phyloP scores from a whole-genome alignment of 164 flowering plant species.

The Chimonanthus salicifolius region DNA sequence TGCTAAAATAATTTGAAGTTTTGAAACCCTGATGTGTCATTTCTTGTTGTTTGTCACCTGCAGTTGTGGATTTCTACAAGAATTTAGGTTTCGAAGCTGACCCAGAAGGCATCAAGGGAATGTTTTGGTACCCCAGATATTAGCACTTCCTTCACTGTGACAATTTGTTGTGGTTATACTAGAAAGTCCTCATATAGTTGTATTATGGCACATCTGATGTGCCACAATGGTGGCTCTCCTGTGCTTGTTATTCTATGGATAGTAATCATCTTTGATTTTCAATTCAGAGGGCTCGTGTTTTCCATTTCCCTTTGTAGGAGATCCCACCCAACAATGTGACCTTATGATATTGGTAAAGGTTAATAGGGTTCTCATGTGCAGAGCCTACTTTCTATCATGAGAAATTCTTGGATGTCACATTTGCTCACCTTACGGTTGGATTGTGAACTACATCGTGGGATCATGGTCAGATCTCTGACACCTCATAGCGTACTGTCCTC shows the following conservation, averaged over 20 bases:
- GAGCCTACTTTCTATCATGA: too few relatives aligned
- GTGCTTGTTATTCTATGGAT: slow-evolving; percentile 2
- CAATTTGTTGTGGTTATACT: not conserved
- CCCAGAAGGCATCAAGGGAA: slow-evolving; percentile 96
- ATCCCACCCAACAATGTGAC: too few relatives aligned
- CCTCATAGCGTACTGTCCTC: too few relatives aligned
- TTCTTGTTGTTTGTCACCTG: slow-evolving; percentile 13
- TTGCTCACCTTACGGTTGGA: too few relatives aligned
- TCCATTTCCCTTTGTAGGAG: too few relatives aligned
- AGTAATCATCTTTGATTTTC: not conserved
- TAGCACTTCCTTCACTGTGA: slow-evolving; percentile 14
- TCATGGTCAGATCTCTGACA: too few relatives aligned
- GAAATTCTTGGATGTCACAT: too few relatives aligned
- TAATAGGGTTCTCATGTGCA: too few relatives aligned
- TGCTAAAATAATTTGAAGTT: too few relatives aligned
- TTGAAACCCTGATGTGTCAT: not conserved
- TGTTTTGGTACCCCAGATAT: slow-evolving; percentile 87
- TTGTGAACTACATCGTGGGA: too few relatives aligned
- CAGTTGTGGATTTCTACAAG: slow-evolving; percentile 90
- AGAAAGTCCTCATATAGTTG: not conserved
- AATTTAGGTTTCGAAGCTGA: slow-evolving; percentile 92
- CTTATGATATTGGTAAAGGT: too few relatives aligned
- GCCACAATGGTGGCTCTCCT: not conserved
- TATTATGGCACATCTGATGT: not conserved
- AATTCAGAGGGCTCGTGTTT: not conserved